A percentile compares a stretch with the other conserved stretches of the same genome.
phyloP scores from a whole-genome alignment of 2,329 filamentous ascomycete genomes.

The Neocatenulostroma microsporum region DNA sequence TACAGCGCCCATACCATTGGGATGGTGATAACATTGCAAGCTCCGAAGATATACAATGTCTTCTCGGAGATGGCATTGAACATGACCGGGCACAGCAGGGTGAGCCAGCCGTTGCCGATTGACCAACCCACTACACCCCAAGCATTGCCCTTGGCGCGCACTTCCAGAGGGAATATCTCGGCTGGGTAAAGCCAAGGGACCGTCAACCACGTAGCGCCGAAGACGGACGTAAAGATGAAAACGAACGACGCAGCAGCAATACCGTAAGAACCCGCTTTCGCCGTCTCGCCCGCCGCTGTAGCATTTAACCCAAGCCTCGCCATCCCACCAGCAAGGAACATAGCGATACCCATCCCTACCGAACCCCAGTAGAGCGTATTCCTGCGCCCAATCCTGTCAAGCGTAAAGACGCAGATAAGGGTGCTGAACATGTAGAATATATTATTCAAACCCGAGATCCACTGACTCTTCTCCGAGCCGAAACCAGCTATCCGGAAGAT shows the following conservation, averaged over 20 bases:
- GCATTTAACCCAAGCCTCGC: slow-evolving; percentile 23
- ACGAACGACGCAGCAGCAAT: slow-evolving; percentile 60
- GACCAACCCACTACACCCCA: slow-evolving; percentile 71
- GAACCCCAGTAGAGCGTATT: slow-evolving; percentile 31
- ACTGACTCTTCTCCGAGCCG: slow-evolving; percentile 31
- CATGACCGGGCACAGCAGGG: slow-evolving; percentile 41
- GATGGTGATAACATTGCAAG: slow-evolving; percentile 57
- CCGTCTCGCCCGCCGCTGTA: slow-evolving; percentile 16
- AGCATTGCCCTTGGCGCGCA: slow-evolving; percentile 66
- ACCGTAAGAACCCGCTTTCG: slow-evolving; percentile 17
- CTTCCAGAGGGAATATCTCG: slow-evolving; percentile 64
- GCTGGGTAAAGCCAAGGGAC: slow-evolving; percentile 47
- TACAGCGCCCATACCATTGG: slow-evolving; percentile 67
- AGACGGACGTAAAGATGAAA: slow-evolving; percentile 59
- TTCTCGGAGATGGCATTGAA: slow-evolving; percentile 59
- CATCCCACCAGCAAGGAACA: slow-evolving; percentile 29
- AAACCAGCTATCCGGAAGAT: slow-evolving; percentile 30
- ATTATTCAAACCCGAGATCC: slow-evolving; percentile 36
- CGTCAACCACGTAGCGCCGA: slow-evolving; percentile 57
- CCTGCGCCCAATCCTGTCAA: slow-evolving; percentile 29
- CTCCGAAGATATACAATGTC: slow-evolving; percentile 66
- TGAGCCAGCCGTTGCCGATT: slow-evolving; percentile 60
- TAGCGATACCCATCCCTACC: slow-evolving; percentile 27
- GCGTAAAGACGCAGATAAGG: slow-evolving; percentile 30
- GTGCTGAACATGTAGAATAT: slow-evolving; percentile 32